Evolutionary conservation across 2,329 filamentous ascomycete species (phyloP).

Genomic region (Bimuria novae-zelandiae): DNA sequence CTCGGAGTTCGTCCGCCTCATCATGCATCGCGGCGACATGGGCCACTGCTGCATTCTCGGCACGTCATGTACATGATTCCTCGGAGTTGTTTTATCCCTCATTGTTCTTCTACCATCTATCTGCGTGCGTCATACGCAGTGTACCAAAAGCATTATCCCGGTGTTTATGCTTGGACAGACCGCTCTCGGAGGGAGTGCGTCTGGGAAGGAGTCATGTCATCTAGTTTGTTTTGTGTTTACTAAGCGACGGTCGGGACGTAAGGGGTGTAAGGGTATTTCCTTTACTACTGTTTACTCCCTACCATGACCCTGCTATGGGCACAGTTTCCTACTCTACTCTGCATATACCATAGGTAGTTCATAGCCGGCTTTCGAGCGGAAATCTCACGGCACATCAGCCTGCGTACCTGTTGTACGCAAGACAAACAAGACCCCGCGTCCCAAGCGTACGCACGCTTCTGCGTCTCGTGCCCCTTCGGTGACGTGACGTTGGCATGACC

Average conservation of each 20-base stretch:
- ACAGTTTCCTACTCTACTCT: not conserved
- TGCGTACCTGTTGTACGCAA: not conserved
- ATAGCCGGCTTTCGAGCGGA: not conserved
- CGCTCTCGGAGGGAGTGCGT: slow-evolving; percentile 4
- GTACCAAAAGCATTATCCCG: slow-evolving; percentile 8
- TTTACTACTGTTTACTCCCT: not conserved
- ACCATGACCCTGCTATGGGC: no score
- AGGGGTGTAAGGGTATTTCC: not conserved
- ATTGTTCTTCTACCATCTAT: not conserved
- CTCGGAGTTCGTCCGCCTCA: slow-evolving; percentile 3
- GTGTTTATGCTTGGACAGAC: not conserved
- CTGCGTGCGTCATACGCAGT: slow-evolving; percentile 7
- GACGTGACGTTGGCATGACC: not conserved
- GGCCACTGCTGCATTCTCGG: not conserved
- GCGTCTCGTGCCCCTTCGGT: not conserved
- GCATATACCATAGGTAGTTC: not conserved
- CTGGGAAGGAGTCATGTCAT: no score
- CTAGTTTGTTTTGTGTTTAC: no score
- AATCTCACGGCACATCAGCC: not conserved
- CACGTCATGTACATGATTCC: not conserved
- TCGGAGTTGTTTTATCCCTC: not conserved
- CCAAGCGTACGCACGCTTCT: not conserved
- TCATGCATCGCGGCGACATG: not conserved
- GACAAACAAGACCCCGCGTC: not conserved
- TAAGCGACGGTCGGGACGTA: no score